These are phyloP conservation scores for Aspergillus taichungensis DNA, from an alignment of 495 filamentous ascomycete genomes.

Conservation along the genomic window DNA sequence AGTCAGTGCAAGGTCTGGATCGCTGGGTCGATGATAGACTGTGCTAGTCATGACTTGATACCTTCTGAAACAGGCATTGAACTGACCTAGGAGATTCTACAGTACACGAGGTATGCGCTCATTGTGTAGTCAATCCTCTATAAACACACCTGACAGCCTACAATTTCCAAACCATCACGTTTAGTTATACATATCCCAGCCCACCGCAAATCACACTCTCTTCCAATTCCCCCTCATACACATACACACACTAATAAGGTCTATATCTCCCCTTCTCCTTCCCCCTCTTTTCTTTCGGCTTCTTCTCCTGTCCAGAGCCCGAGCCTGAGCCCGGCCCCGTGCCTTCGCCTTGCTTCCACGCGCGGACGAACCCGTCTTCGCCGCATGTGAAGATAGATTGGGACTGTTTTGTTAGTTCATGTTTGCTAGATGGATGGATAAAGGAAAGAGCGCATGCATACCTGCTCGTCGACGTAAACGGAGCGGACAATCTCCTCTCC, in stretches of 20 bases:
- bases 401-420: slow-evolving; percentile 29
- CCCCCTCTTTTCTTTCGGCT: slow-evolving; percentile 29
- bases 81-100: too few species aligned
- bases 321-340: slow-evolving; percentile 11
- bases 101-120: too few species aligned
- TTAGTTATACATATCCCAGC: too few species aligned
- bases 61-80: too few species aligned
- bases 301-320: slow-evolving; percentile 14
- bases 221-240: not conserved
- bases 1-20: too few species aligned
- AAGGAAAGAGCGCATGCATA: slow-evolving; percentile 21
- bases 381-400: slow-evolving; percentile 66
- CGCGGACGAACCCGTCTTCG: slow-evolving; percentile 63
- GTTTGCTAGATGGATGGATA: not conserved
- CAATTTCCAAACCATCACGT: too few species aligned
- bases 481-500: slow-evolving; percentile 77
- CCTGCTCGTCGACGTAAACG: slow-evolving; percentile 62
- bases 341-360: slow-evolving; percentile 26
- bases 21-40: too few species aligned
- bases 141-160: too few species aligned
- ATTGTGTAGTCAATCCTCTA: too few species aligned
- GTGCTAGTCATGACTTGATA: too few species aligned
- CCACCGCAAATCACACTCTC: not conserved
- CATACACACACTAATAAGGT: slow-evolving; percentile 23
- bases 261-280: slow-evolving; percentile 34